Evolutionary conservation across 257 asterid genomes (phyloP).

Genomic region (Salvia hispanica): DNA sequence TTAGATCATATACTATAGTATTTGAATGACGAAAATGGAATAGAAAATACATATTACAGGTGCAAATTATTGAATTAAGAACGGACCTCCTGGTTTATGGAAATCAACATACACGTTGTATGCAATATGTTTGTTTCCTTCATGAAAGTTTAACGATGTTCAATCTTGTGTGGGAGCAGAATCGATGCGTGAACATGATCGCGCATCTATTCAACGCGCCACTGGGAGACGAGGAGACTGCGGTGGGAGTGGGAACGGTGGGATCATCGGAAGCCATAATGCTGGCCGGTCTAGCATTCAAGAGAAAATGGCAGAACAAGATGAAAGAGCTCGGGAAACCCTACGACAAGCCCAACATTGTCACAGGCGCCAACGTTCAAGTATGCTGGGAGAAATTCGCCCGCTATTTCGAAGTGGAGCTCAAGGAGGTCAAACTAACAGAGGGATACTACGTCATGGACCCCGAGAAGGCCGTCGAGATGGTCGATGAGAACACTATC

Average conservation of each 20-base stretch:
- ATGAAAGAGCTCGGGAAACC: slow-evolving; percentile 71
- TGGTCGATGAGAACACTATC: slow-evolving; percentile 88
- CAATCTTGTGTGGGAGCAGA: slow-evolving; percentile 36
- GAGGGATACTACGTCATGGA: slow-evolving; percentile 84
- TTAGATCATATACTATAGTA: background rate
- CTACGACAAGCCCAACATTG: slow-evolving; percentile 72
- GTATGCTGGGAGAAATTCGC: slow-evolving; percentile 93
- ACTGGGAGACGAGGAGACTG: slow-evolving; percentile 62
- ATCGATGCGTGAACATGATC: slow-evolving; percentile 82
- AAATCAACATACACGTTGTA: too few relatives aligned
- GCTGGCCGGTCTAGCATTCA: slow-evolving; percentile 88
- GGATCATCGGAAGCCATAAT: slow-evolving; percentile 89
- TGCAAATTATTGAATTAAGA: too few relatives aligned
- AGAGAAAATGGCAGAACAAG: slow-evolving; percentile 84
- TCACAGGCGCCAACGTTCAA: slow-evolving; percentile 83
- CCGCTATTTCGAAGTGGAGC: slow-evolving; percentile 78
- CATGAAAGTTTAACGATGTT: background rate
- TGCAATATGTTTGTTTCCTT: background rate
- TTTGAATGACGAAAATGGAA: background rate
- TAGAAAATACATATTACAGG: background rate
- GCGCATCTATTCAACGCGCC: slow-evolving; percentile 83
- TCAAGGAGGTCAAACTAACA: slow-evolving; percentile 70
- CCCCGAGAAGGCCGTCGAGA: slow-evolving; percentile 75
- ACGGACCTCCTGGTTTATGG: too few relatives aligned
- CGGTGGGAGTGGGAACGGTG: slow-evolving; percentile 77